A percentile compares a stretch with the other conserved stretches of the same genome.
Evolutionary conservation across 768 basidiomycete genomes (phyloP).

Genomic region (Lactifluus volemus): DNA sequence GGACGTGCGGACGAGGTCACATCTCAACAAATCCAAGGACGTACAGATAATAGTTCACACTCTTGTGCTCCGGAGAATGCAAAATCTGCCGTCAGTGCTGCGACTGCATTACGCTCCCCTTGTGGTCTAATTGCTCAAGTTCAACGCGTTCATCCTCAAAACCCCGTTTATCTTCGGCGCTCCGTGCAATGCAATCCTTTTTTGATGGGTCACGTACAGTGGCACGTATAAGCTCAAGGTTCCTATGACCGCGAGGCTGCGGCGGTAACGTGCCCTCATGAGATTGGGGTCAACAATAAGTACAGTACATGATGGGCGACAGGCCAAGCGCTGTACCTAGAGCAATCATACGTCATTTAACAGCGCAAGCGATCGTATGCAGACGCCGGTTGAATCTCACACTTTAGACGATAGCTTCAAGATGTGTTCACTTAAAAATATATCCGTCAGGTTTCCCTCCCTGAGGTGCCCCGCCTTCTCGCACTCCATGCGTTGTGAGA

Average conservation of each 20-base stretch:
- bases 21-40: constrained; percentile 17
- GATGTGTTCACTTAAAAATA: no score
- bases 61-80: constrained; percentile 48
- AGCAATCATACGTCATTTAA: neutral
- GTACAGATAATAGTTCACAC: constrained; percentile 46
- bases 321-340: neutral
- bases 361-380: no score
- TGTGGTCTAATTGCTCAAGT: constrained; percentile 41
- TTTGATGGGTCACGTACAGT: constrained; percentile 12
- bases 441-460: no score
- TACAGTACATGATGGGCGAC: neutral
- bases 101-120: constrained; percentile 44
- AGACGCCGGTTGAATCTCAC: no score
- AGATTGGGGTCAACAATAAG: constrained; percentile 23
- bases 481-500: no score
- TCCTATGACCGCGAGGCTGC: constrained; percentile 29
- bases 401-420: no score
- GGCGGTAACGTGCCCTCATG: constrained; percentile 29
- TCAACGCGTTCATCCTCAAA: constrained; percentile 14
- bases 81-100: constrained; percentile 35
- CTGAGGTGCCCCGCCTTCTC: no score
- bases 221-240: constrained; percentile 21
- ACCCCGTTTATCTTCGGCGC: no score
- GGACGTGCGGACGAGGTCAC: no score
- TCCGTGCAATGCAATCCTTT: no score